These are phyloP conservation scores for Psilocybe sp. DNA, from an alignment of 768 basidiomycete genomes.

Conservation along the genomic window DNA sequence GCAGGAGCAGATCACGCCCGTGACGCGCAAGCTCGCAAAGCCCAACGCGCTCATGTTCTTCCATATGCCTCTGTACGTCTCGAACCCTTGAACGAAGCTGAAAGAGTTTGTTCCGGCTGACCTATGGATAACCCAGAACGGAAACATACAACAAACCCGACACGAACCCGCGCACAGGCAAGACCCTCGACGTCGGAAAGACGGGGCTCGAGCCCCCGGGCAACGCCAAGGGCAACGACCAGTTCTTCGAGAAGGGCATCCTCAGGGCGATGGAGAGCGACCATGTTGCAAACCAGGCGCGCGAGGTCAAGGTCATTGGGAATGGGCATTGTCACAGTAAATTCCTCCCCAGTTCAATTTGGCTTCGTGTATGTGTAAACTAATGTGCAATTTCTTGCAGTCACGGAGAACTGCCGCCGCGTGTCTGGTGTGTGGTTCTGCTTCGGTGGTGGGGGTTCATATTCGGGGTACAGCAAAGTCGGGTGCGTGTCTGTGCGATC, in stretches of 20 bases:
- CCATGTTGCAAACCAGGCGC: slow-evolving; percentile 44
- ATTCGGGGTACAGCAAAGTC: slow-evolving; percentile 76
- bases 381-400: slow-evolving; percentile 29
- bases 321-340: slow-evolving; percentile 90
- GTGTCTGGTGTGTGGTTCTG: slow-evolving; percentile 88
- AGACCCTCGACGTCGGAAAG: slow-evolving; percentile 67
- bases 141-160: slow-evolving; percentile 78
- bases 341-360: slow-evolving; percentile 18
- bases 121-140: slow-evolving; percentile 38
- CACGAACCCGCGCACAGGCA: slow-evolving; percentile 53
- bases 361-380: neutral
- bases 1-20: slow-evolving; percentile 62
- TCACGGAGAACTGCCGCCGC: slow-evolving; percentile 86
- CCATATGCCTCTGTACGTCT: slow-evolving; percentile 86
- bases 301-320: slow-evolving; percentile 83
- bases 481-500: slow-evolving; percentile 46
- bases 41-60: slow-evolving; percentile 98
- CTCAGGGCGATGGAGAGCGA: slow-evolving; percentile 71
- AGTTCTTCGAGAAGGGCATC: slow-evolving; percentile 84
- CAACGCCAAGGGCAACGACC: slow-evolving; percentile 66
- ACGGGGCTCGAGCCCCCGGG: slow-evolving; percentile 58
- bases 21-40: slow-evolving; percentile 62
- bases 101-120: no score
- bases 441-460: slow-evolving; percentile 86
- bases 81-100: neutral